Conservation (phyloP, 371 early-diverging fungal genomes). For the Scutellospora calospora region DNA sequence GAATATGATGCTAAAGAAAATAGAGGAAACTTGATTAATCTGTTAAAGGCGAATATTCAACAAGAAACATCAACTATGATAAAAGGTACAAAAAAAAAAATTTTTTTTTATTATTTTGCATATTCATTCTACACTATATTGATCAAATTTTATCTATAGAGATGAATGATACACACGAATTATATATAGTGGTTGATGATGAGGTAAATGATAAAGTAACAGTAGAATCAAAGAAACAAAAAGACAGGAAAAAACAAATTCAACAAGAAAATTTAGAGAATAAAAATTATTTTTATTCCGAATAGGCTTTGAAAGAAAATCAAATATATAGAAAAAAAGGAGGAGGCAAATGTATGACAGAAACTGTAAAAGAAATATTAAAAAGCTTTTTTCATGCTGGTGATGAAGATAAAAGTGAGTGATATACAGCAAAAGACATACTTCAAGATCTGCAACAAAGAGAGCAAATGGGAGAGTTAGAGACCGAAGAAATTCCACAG, state of each 20-base stretch:
- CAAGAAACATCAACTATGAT: constrained; percentile 11
- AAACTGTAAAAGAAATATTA: background rate
- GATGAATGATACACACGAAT: background rate
- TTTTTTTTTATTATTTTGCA: background rate
- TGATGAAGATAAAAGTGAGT: background rate
- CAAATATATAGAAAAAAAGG: constrained; percentile 9
- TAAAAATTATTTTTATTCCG: background rate
- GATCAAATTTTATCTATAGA: background rate
- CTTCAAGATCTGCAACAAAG: background rate
- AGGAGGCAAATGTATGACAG: constrained; percentile 1
- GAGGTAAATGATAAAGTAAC: no score
- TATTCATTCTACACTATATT: background rate
- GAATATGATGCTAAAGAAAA: constrained; percentile 1
- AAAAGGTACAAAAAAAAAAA: background rate
- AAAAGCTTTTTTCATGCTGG: constrained; percentile 21
- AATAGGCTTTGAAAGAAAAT: background rate
- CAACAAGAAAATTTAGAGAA: no score
- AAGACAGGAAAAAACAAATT: no score
- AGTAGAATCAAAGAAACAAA: no score
- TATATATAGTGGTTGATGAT: no score
- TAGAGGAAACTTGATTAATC: background rate
- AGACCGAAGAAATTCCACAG: background rate
- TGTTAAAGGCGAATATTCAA: background rate
- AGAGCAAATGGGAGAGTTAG: background rate
- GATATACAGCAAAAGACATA: constrained; percentile 13